phyloP scores from a whole-genome alignment of 805 yeast genomes.

The Wickerhamomyces chaumierensis region DNA sequence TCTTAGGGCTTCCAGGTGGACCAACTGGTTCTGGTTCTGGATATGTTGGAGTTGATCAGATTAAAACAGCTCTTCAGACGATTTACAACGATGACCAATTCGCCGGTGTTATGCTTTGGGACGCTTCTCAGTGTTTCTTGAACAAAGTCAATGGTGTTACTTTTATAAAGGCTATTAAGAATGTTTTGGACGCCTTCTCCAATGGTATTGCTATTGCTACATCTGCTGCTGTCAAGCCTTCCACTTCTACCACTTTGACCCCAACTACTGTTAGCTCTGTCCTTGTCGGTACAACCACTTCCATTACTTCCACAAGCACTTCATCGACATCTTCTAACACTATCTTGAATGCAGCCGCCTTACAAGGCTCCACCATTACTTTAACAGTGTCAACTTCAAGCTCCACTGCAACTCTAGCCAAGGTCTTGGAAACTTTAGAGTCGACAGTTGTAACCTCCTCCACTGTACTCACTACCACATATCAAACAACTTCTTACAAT shows the following conservation, averaged over 20 bases:
- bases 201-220: constrained; percentile 8
- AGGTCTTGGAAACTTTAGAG: too few relatives aligned
- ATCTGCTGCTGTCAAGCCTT: constrained; percentile 1
- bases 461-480: background rate
- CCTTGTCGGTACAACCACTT: constrained; percentile 1
- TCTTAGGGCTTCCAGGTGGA: constrained; percentile 66
- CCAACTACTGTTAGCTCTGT: constrained; percentile 1
- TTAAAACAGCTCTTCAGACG: constrained; percentile 47
- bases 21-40: constrained; percentile 51
- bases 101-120: constrained; percentile 91
- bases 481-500: background rate
- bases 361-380: constrained; percentile 1
- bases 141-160: constrained; percentile 31
- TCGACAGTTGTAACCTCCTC: constrained; percentile 2
- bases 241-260: background rate
- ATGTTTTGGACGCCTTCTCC: constrained; percentile 22
- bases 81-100: constrained; percentile 61
- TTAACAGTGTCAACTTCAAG: background rate
- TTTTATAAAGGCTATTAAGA: constrained; percentile 33
- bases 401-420: constrained; percentile 2
- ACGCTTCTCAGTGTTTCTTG: constrained; percentile 65
- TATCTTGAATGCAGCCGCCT: too few relatives aligned
- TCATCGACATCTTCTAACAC: constrained; percentile 4
- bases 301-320: constrained; percentile 10
- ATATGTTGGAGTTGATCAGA: constrained; percentile 30